phyloP scores from a whole-genome alignment of 345 rosid species.

The Melaleuca quinquenervia region DNA sequence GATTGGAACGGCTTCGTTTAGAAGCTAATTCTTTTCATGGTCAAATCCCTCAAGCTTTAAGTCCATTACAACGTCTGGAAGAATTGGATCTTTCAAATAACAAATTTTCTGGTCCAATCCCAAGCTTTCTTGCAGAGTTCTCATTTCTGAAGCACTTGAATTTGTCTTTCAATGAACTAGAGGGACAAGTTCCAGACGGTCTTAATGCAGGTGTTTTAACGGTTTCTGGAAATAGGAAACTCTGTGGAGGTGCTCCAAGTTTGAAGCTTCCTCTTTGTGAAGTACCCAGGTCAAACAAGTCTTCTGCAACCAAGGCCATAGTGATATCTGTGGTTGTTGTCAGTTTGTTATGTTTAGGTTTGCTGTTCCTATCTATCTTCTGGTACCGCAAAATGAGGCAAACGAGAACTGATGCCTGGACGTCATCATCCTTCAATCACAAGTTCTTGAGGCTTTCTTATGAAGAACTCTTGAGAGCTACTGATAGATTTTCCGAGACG shows the following conservation, averaged over 20 bases:
- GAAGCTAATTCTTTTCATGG: neutral
- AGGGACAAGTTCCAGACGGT: neutral
- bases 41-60: neutral
- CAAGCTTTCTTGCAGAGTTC: neutral
- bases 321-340: neutral
- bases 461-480: too few relatives aligned
- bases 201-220: neutral
- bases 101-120: neutral
- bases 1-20: neutral
- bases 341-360: neutral
- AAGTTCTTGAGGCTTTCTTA: too few relatives aligned
- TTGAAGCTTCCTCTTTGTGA: neutral
- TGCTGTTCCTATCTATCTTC: neutral
- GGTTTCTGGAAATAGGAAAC: neutral
- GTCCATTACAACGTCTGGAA: neutral
- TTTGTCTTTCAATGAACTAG: neutral
- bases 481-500: too few relatives aligned
- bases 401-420: too few relatives aligned
- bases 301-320: neutral
- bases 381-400: too few relatives aligned
- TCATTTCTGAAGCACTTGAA: neutral
- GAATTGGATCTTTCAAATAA: neutral
- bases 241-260: neutral
- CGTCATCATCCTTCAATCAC: too few relatives aligned
- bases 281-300: neutral